These are phyloP conservation scores for Stylonectria norvegica DNA, from an alignment of 2,329 filamentous ascomycete species.

Conservation along the genomic window DNA sequence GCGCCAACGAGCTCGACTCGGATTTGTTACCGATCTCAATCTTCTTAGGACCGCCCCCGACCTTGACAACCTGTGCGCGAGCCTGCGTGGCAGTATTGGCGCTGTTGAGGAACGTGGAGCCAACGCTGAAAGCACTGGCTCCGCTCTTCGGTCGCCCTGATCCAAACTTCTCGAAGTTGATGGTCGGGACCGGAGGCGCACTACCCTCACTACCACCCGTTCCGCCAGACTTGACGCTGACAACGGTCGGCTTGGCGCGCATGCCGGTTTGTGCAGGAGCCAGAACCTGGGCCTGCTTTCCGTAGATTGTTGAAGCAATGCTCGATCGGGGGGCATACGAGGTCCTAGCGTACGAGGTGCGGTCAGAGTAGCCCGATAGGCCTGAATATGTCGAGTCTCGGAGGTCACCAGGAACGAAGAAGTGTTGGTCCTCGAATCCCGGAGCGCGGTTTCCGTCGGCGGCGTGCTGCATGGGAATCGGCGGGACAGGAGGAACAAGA, in stretches of 20 bases:
- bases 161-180: constrained; percentile 62
- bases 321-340: constrained; percentile 63
- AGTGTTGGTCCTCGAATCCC: constrained; percentile 74
- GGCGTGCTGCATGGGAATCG: constrained; percentile 71
- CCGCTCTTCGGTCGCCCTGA: constrained; percentile 49
- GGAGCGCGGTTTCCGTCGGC: constrained; percentile 45
- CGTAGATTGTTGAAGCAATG: constrained; percentile 91
- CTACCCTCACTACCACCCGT: constrained; percentile 50
- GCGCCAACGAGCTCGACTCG: constrained; percentile 31
- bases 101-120: constrained; percentile 65
- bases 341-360: constrained; percentile 58
- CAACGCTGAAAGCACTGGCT: constrained; percentile 61
- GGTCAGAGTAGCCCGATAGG: constrained; percentile 61
- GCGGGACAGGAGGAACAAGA: constrained; percentile 87
- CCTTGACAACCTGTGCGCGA: constrained; percentile 58
- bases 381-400: constrained; percentile 89
- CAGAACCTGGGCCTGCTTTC: constrained; percentile 81
- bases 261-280: constrained; percentile 82
- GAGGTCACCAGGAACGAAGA: constrained; percentile 87
- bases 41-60: constrained; percentile 51
- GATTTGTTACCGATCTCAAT: constrained; percentile 37
- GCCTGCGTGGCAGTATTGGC: constrained; percentile 57
- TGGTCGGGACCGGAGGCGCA: constrained; percentile 68
- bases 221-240: constrained; percentile 78
- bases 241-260: constrained; percentile 83